Conservation (phyloP, 2,329 filamentous ascomycete species). For the Capronia americana region DNA sequence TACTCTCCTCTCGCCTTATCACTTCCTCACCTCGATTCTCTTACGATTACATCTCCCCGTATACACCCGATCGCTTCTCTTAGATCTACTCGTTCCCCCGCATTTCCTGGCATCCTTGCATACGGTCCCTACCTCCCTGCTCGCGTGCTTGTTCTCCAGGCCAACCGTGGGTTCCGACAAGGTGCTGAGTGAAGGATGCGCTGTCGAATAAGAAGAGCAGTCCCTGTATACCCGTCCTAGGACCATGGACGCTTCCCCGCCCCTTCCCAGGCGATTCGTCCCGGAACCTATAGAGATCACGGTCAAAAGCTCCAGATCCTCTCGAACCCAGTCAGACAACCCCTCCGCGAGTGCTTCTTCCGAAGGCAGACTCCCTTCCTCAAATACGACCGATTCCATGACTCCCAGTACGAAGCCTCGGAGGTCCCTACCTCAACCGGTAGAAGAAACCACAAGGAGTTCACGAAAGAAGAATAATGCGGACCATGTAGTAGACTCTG, state of each 20-base stretch:
- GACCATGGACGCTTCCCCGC: slow-evolving; percentile 32
- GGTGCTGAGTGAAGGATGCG: slow-evolving; percentile 18
- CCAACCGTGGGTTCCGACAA: slow-evolving; percentile 16
- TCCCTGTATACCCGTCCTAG: slow-evolving; percentile 5
- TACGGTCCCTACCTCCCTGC: slow-evolving; percentile 19
- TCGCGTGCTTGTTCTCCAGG: slow-evolving; percentile 30
- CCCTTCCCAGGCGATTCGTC: slow-evolving; percentile 35
- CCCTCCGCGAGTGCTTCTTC: slow-evolving; percentile 22
- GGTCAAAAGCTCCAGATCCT: slow-evolving; percentile 28
- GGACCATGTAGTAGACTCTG: slow-evolving; percentile 20
- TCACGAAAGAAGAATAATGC: slow-evolving; percentile 44
- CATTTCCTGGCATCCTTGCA: slow-evolving; percentile 21
- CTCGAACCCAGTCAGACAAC: slow-evolving; percentile 20
- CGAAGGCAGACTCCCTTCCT: slow-evolving; percentile 15
- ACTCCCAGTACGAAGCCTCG: slow-evolving; percentile 36
- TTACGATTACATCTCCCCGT: slow-evolving; percentile 24
- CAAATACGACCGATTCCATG: slow-evolving; percentile 24
- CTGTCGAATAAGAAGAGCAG: slow-evolving; percentile 14
- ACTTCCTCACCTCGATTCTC: slow-evolving; percentile 19
- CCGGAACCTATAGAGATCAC: slow-evolving; percentile 43
- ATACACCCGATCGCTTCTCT: slow-evolving; percentile 32
- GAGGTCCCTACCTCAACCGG: slow-evolving; percentile 50
- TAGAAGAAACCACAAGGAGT: slow-evolving; percentile 52
- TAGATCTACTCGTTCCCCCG: slow-evolving; percentile 25
- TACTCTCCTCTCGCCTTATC: slow-evolving; percentile 18